Base-by-base conservation (phyloP, 2,329 filamentous ascomycete species). In the Arthrobotrys sphaeroides region DNA sequence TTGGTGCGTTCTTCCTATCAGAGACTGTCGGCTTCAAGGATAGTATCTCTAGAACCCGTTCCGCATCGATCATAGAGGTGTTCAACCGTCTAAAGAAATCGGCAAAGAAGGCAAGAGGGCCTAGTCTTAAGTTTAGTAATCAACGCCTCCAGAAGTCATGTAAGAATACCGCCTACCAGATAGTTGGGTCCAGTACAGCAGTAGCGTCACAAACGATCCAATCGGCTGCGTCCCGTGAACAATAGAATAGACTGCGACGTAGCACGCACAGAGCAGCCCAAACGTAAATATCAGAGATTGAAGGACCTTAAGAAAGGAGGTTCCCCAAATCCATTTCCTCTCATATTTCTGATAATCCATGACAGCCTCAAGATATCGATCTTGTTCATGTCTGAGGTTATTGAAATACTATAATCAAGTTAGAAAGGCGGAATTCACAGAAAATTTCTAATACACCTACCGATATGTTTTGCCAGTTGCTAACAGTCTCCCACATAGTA, bases 181-280 rank as follows among this genome's bases (percentile, higher is more conserved):
- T 76, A 87, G 75, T 80, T 85, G 81, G 79, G 82, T 81, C 90
- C 90, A 92, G 81, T 91, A 91, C 33, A 87, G 85, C 13, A 90
- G 83, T 24, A 92, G 81, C 16, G 89, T 88, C 3, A 91, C 87
- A 75, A 92, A 89, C 73, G 86, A 86, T 42, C 89, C 89, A 10
- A 89, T 83, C 0, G 85, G 83, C 47, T 84, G 85, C 6, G 81
- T 80, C 0, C 85, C 85, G 38, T 83, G 82, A 0, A 84, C 82
- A 33, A 89, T 85, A 76, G 87, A 84, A 68, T 85, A 85, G 5
- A 86, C 84, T 2, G 86, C 87, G 12, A 89, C 83, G 59, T 87
- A 80, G 80, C 85, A 83, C 77, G 83, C 84, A 76, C 84, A 82
- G 42, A 86, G 78, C 66, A 87, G 83, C 1, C 85, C 85, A 45